Evolutionary conservation across 148 eudicot species (phyloP).

Genomic region (Spergularia bocconei): DNA sequence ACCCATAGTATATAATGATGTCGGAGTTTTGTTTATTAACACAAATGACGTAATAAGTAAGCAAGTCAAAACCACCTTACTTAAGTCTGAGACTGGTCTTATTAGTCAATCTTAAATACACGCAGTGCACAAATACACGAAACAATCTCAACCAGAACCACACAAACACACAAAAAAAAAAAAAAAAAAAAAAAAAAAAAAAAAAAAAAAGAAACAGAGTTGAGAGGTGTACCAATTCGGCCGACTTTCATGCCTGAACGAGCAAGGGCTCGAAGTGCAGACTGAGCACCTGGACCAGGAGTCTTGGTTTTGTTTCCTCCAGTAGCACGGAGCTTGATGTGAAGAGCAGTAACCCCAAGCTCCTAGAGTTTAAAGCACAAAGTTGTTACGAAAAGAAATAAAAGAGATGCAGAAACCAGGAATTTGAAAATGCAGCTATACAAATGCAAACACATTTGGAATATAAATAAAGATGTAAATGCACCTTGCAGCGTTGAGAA

Average conservation of each 20-base stretch:
- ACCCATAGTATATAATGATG: no score
- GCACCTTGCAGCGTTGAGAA: conserved; percentile 71
- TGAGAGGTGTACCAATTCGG: conserved; percentile 56
- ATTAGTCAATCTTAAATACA: no score
- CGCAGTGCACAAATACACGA: no score
- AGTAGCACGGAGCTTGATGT: conserved; percentile 80
- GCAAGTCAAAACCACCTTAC: no score
- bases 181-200: no score
- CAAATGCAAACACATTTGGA: no score
- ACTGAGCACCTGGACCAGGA: conserved; percentile 93
- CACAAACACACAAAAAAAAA: background rate
- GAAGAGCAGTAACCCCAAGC: conserved; percentile 77
- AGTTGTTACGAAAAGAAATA: background rate
- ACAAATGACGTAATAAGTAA: no score
- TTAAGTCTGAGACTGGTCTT: no score
- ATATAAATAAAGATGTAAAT: background rate
- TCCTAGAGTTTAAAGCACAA: conserved; percentile 35
- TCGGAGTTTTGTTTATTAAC: no score
- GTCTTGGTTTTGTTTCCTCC: conserved; percentile 92
- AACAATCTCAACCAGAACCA: no score
- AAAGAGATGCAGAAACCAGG: no score
- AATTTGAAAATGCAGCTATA: no score
- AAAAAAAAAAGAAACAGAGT: background rate
- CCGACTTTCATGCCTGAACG: conserved; percentile 89
- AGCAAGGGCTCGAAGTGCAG: conserved; percentile 82